phyloP scores from a whole-genome alignment of 805 yeast species.

The Metschnikowia arizonensis region DNA sequence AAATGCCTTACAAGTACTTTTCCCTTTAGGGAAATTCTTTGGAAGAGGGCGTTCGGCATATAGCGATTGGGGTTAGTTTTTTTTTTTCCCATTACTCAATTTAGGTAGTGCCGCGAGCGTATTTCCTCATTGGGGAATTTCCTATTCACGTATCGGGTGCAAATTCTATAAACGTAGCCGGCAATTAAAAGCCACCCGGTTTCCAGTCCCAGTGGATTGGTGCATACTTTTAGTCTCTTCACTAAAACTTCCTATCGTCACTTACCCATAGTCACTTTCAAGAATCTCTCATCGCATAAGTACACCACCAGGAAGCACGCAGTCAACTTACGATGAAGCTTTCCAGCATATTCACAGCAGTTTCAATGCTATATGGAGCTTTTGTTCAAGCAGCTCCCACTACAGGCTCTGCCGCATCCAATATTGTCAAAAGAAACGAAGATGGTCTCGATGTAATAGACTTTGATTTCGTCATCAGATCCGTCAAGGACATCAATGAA shows the following conservation, averaged over 20 bases:
- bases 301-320: constrained; percentile 1
- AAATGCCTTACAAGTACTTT: constrained; percentile 1
- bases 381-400: constrained; percentile 25
- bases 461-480: constrained; percentile 14
- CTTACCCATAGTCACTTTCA: background rate
- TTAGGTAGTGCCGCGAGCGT: constrained; percentile 4
- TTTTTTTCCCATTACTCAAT: constrained; percentile 8
- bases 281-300: background rate
- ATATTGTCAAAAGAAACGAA: constrained; percentile 13
- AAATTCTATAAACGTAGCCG: constrained; percentile 4
- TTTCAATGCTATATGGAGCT: constrained; percentile 17
- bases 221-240: background rate
- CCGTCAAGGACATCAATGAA: constrained; percentile 12
- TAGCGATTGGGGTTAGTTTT: background rate
- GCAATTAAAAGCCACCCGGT: constrained; percentile 7
- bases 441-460: constrained; percentile 14
- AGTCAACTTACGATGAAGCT: constrained; percentile 19
- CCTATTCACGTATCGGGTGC: constrained; percentile 14
- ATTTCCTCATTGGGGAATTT: constrained; percentile 15
- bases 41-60: background rate
- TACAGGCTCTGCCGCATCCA: constrained; percentile 10
- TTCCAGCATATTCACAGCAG: constrained; percentile 16
- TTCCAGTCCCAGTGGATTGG: constrained; percentile 8
- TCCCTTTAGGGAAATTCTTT: background rate
- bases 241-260: background rate